Conservation (phyloP, 192 early-diverging fungal genomes). For the Linnemannia exigua region DNA sequence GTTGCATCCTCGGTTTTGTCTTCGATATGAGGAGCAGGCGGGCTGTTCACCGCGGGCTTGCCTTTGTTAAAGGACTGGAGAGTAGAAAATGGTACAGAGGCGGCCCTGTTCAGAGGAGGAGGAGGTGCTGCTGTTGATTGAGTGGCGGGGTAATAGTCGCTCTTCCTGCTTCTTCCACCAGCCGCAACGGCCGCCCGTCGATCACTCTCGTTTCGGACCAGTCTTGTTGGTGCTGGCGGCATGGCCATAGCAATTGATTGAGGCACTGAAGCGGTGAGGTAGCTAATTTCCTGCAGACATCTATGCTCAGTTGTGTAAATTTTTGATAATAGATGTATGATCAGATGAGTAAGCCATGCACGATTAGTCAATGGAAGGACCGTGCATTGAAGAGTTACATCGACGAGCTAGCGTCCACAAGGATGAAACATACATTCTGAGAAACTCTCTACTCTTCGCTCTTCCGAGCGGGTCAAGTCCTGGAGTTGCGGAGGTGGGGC, state of each 20-base stretch:
- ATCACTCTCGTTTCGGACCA: slow-evolving; percentile 40
- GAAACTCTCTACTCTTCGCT: slow-evolving; percentile 77
- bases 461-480: slow-evolving; percentile 64
- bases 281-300: slow-evolving; percentile 73
- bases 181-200: slow-evolving; percentile 18
- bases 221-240: slow-evolving; percentile 36
- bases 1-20: slow-evolving; percentile 63
- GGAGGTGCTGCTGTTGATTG: slow-evolving; percentile 21
- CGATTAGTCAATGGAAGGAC: background rate
- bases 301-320: slow-evolving; percentile 31
- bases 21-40: slow-evolving; percentile 17
- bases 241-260: slow-evolving; percentile 39
- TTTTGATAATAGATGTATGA: background rate
- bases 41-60: slow-evolving; percentile 6
- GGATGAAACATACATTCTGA: slow-evolving; percentile 73
- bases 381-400: background rate
- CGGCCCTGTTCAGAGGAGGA: slow-evolving; percentile 26
- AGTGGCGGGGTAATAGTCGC: slow-evolving; percentile 36
- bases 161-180: slow-evolving; percentile 38
- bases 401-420: background rate
- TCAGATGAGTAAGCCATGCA: background rate
- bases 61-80: slow-evolving; percentile 19
- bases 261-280: slow-evolving; percentile 62
- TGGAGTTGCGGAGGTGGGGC: slow-evolving; percentile 47
- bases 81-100: slow-evolving; percentile 30